Evolutionary conservation across 305 asterid genomes (phyloP).

Genomic region (Fraxinus nigra): DNA sequence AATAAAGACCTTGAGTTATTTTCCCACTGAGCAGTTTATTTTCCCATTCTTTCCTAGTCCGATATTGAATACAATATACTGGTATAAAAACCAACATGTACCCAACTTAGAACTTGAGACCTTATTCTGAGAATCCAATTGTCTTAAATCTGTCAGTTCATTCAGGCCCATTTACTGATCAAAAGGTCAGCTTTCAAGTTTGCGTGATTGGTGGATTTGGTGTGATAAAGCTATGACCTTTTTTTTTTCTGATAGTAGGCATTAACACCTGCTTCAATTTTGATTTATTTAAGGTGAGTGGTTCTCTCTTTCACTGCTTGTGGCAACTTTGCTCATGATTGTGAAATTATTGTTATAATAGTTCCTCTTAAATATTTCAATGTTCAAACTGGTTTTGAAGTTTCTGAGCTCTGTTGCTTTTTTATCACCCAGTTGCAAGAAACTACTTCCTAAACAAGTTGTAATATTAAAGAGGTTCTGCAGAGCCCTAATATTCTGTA

Average conservation of each 20-base stretch:
- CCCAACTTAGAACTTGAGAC: neutral
- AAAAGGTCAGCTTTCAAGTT: neutral
- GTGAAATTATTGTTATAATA: neutral
- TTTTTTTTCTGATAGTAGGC: neutral
- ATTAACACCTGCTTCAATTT: neutral
- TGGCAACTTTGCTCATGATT: neutral
- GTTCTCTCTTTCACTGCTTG: neutral
- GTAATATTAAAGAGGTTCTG: neutral
- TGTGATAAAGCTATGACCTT: neutral
- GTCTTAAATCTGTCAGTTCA: neutral
- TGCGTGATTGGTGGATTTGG: neutral
- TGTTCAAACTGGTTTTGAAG: neutral
- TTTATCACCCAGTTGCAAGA: neutral
- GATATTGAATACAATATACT: neutral
- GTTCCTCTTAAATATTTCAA: neutral
- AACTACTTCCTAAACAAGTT: neutral
- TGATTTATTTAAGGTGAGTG: neutral
- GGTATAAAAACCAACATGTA: neutral
- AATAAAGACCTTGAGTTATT: neutral
- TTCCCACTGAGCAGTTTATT: neutral
- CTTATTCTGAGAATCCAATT: neutral
- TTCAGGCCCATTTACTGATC: neutral
- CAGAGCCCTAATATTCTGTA: conserved; percentile 10
- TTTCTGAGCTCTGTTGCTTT: neutral
- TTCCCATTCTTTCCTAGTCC: neutral